Evolutionary conservation across 768 basidiomycete genomes (phyloP).

Genomic region (Megacollybia marginata): DNA sequence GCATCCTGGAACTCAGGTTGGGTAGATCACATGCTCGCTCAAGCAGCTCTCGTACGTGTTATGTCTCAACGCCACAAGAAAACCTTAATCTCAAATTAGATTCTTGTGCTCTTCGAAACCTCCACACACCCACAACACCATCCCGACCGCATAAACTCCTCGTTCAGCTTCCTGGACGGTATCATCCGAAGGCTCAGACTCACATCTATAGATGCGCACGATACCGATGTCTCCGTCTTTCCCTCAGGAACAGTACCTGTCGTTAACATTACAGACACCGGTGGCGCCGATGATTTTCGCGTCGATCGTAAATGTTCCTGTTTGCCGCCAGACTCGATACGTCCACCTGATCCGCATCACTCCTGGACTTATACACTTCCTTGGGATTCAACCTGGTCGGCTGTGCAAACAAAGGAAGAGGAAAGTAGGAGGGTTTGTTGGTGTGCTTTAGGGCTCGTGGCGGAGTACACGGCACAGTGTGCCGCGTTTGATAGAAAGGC

Average conservation of each 20-base stretch:
- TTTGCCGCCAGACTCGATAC: constrained; percentile 26
- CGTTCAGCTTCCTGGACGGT: constrained; percentile 55
- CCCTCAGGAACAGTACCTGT: constrained; percentile 43
- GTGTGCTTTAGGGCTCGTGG: constrained; percentile 63
- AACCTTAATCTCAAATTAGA: constrained; percentile 26
- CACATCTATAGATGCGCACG: constrained; percentile 48
- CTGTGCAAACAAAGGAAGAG: constrained; percentile 52
- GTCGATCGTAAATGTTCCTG: constrained; percentile 37
- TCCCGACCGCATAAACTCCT: constrained; percentile 40
- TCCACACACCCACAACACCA: constrained; percentile 65
- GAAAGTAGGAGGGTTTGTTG: constrained; percentile 73
- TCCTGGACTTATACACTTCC: constrained; percentile 45
- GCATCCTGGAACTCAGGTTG: constrained; percentile 40
- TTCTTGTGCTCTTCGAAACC: constrained; percentile 71
- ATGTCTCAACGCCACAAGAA: not conserved
- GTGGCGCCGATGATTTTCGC: constrained; percentile 1
- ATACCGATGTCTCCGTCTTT: constrained; percentile 47
- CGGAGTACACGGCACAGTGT: constrained; percentile 62
- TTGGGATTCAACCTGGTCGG: constrained; percentile 56
- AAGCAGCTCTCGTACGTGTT: constrained; percentile 58
- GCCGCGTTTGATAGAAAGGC: constrained; percentile 56
- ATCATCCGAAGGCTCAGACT: constrained; percentile 53
- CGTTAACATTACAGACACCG: constrained; percentile 22
- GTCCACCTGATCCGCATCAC: constrained; percentile 28
- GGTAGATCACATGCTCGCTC: constrained; percentile 60